Evolutionary conservation across 2,329 filamentous ascomycete genomes (phyloP).

Genomic region (Escovopsis sp.): DNA sequence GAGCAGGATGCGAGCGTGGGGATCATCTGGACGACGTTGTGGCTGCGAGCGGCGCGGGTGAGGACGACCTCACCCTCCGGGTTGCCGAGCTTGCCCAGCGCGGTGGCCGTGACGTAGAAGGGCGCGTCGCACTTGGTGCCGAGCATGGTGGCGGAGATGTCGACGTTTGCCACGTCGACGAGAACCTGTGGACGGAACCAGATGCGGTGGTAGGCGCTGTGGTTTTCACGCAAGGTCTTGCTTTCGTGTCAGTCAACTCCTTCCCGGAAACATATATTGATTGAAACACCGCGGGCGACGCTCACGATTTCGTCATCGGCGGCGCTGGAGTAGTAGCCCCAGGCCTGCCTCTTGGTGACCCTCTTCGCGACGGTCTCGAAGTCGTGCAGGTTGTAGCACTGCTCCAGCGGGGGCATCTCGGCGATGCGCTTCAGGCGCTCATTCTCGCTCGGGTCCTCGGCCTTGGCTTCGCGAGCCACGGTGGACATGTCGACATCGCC

Average conservation of each 20-base stretch:
- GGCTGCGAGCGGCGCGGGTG: constrained; percentile 68
- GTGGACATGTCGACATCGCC: constrained; percentile 82
- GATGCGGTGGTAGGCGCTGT: constrained; percentile 90
- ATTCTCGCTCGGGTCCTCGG: constrained; percentile 44
- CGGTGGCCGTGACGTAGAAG: constrained; percentile 94
- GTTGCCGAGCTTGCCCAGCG: constrained; percentile 86
- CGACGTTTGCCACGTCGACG: constrained; percentile 76
- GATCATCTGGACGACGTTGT: constrained; percentile 96
- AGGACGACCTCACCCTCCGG: constrained; percentile 88
- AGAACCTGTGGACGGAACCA: constrained; percentile 88
- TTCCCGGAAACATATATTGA: background rate
- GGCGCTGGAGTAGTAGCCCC: constrained; percentile 94
- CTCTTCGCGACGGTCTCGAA: constrained; percentile 85
- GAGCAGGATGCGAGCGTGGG: constrained; percentile 92
- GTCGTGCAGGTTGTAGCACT: constrained; percentile 89
- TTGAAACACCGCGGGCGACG: background rate
- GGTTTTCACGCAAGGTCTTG: constrained; percentile 88
- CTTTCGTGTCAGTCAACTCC: background rate
- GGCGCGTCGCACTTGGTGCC: constrained; percentile 72
- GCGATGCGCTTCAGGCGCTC: constrained; percentile 60
- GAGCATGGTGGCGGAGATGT: constrained; percentile 86
- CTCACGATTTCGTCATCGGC: constrained; percentile 39
- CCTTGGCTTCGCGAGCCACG: constrained; percentile 55
- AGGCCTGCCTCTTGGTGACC: constrained; percentile 91
- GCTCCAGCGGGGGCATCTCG: constrained; percentile 64